Conservation (phyloP, 306 rosid species). For the Pyrus bretschneideri region DNA sequence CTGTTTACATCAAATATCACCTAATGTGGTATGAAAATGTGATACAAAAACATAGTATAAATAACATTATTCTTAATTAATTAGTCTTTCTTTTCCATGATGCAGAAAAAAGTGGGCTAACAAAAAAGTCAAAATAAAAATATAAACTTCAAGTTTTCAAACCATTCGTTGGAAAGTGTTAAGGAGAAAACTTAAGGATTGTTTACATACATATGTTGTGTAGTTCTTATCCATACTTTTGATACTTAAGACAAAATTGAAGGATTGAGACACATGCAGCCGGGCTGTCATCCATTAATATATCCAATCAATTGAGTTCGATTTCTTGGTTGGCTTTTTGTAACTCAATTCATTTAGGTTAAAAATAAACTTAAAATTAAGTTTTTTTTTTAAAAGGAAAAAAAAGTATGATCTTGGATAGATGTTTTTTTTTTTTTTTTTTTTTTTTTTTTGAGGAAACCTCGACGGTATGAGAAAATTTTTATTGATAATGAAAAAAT, state of each 20-base stretch:
- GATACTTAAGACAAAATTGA: not conserved
- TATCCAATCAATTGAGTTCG: constrained; percentile 8
- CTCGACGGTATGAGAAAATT: too few relatives aligned
- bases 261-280: constrained; percentile 8
- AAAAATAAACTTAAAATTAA: too few relatives aligned
- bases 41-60: too few relatives aligned
- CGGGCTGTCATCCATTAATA: constrained; percentile 38
- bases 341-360: too few relatives aligned
- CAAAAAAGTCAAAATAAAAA: constrained; percentile 11
- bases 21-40: too few relatives aligned
- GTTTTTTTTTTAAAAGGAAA: too few relatives aligned
- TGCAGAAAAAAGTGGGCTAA: not conserved
- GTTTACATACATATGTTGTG: not conserved
- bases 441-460: too few relatives aligned
- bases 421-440: too few relatives aligned
- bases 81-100: not conserved
- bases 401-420: too few relatives aligned
- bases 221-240: not conserved
- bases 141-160: not conserved
- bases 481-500: too few relatives aligned
- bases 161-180: not conserved
- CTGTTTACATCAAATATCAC: too few relatives aligned
- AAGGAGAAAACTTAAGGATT: not conserved
- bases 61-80: too few relatives aligned
- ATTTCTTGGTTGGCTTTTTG: constrained; percentile 4